Conservation (phyloP, 768 basidiomycete genomes). For the Suillus spraguei region DNA sequence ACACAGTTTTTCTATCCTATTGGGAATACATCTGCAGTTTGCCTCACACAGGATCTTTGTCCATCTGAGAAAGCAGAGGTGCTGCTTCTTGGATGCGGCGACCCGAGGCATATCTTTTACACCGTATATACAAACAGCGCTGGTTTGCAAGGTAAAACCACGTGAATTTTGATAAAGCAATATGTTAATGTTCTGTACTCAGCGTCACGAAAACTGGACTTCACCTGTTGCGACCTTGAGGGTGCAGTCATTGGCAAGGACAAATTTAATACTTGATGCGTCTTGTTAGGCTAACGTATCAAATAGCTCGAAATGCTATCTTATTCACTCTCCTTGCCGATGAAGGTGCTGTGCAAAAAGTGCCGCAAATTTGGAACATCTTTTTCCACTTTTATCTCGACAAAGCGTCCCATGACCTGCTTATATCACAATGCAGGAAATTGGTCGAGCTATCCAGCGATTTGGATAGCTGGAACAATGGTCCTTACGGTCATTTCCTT, state of each 20-base stretch:
- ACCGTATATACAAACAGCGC: conserved; percentile 36
- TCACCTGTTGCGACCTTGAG: conserved; percentile 34
- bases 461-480: conserved; percentile 26
- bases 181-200: neutral
- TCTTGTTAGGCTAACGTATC: neutral
- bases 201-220: conserved; percentile 30
- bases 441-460: conserved; percentile 20
- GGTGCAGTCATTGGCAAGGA: conserved; percentile 30
- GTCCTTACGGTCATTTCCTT: conserved; percentile 31
- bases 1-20: conserved; percentile 57
- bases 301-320: conserved; percentile 29
- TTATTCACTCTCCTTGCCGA: conserved; percentile 32
- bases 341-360: conserved; percentile 17
- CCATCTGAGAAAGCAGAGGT: conserved; percentile 49
- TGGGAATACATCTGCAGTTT: conserved; percentile 61
- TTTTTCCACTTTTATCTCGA: conserved; percentile 33
- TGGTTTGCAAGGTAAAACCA: neutral
- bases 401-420: conserved; percentile 24
- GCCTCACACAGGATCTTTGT: conserved; percentile 48
- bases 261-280: neutral
- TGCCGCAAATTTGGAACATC: conserved; percentile 31
- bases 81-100: conserved; percentile 60
- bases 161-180: neutral
- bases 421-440: conserved; percentile 30
- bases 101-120: conserved; percentile 55